phyloP scores from a whole-genome alignment of 2,329 filamentous ascomycete species.

The Penicillium sp. region DNA sequence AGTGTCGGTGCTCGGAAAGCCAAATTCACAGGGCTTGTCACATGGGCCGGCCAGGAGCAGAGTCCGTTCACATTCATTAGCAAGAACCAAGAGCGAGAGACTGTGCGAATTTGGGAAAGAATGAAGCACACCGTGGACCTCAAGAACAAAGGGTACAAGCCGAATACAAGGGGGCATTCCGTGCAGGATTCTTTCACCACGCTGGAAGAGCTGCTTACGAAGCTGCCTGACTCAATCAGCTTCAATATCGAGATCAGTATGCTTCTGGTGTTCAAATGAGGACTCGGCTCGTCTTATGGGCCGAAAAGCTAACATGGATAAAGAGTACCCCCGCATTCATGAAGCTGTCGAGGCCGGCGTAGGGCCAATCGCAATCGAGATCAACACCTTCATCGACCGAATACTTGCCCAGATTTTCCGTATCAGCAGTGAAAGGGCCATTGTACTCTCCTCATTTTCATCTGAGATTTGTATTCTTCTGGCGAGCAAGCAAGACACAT shows the following conservation, averaged over 20 bases:
- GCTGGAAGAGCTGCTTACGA: constrained; percentile 37
- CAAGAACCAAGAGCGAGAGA: constrained; percentile 5
- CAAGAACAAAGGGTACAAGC: constrained; percentile 34
- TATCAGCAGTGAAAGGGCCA: constrained; percentile 25
- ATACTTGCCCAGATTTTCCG: constrained; percentile 32
- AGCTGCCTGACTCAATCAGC: constrained; percentile 36
- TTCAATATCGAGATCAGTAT: constrained; percentile 45
- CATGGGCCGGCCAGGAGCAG: background rate
- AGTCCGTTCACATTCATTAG: constrained; percentile 24
- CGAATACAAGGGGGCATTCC: constrained; percentile 39
- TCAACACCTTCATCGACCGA: constrained; percentile 42
- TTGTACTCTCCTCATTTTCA: constrained; percentile 32
- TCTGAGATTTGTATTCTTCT: constrained; percentile 30
- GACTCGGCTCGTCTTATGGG: background rate
- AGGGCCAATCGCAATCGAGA: constrained; percentile 36
- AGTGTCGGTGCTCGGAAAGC: constrained; percentile 1
- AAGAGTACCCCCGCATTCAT: constrained; percentile 43
- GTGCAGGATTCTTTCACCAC: constrained; percentile 41
- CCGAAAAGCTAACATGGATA: background rate
- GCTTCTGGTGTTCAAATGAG: constrained; percentile 5
- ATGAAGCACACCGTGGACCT: constrained; percentile 43
- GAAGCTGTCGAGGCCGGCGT: constrained; percentile 37
- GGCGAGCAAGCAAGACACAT: constrained; percentile 19
- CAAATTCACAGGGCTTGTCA: background rate
- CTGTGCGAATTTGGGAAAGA: constrained; percentile 16